These are phyloP conservation scores for Pleomassaria siparia DNA, from an alignment of 2,329 filamentous ascomycete species.

Conservation along the genomic window DNA sequence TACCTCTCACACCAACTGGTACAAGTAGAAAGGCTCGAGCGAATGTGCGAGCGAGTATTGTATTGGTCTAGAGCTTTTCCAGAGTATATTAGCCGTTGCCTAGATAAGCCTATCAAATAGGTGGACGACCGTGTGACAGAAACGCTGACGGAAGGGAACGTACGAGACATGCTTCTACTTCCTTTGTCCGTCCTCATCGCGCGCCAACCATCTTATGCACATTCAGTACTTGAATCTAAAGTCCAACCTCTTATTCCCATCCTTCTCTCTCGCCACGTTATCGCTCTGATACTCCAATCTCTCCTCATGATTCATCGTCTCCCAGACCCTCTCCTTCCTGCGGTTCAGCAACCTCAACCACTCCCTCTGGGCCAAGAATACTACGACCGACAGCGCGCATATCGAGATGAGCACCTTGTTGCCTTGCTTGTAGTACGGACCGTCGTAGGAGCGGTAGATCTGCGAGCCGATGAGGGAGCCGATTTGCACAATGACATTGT, in stretches of 20 bases:
- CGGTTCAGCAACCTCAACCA: constrained; percentile 48
- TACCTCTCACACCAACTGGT: too few species aligned
- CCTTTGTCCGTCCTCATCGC: too few species aligned
- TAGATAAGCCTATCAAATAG: too few species aligned
- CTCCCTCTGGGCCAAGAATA: constrained; percentile 41
- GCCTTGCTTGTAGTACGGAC: constrained; percentile 42
- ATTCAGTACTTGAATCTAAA: constrained; percentile 29
- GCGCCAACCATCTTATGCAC: too few species aligned
- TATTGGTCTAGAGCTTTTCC: too few species aligned
- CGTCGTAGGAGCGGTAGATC: constrained; percentile 23
- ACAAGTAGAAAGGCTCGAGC: too few species aligned
- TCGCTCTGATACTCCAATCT: constrained; percentile 32
- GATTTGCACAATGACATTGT: constrained; percentile 35
- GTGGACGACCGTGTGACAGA: too few species aligned
- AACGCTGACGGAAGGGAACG: too few species aligned
- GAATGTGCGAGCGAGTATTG: too few species aligned
- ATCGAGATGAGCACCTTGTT: constrained; percentile 42
- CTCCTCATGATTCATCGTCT: constrained; percentile 30
- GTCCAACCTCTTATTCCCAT: constrained; percentile 32
- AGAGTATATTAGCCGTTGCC: too few species aligned
- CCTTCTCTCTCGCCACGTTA: constrained; percentile 24
- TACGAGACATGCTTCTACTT: too few species aligned
- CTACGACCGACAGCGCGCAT: constrained; percentile 31
- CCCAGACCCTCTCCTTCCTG: constrained; percentile 28
- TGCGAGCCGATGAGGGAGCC: constrained; percentile 25